Evolutionary conservation across 2,329 filamentous ascomycete species (phyloP).

Genomic region (Penicillium sp.): DNA sequence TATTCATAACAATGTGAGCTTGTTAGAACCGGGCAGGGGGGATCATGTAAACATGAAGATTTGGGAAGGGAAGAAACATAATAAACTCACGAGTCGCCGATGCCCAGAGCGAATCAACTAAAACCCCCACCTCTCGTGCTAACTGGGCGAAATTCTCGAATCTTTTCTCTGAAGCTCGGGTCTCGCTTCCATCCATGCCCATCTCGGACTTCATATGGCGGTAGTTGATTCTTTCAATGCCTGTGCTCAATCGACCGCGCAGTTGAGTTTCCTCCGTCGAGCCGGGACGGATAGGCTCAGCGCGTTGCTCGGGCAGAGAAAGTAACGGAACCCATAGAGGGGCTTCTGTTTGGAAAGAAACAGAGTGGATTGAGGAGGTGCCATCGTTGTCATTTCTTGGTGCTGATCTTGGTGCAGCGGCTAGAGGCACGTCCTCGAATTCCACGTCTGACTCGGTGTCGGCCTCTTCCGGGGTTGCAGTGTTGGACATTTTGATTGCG

Average conservation of each 20-base stretch:
- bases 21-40: too few relatives aligned
- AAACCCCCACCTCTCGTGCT: conserved; percentile 69
- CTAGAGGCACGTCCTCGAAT: conserved; percentile 21
- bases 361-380: background rate
- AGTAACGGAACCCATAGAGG: conserved; percentile 28
- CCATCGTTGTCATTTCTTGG: background rate
- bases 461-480: background rate
- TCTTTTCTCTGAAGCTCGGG: conserved; percentile 43
- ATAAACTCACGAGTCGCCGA: conserved; percentile 74
- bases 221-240: conserved; percentile 19
- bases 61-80: background rate
- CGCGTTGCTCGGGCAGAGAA: conserved; percentile 53
- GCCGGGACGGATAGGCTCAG: conserved; percentile 55
- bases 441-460: conserved; percentile 19
- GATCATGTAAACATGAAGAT: background rate
- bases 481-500: background rate
- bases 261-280: conserved; percentile 56
- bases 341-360: background rate
- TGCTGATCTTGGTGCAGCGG: background rate
- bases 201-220: conserved; percentile 43
- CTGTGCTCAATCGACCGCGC: conserved; percentile 16
- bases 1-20: background rate
- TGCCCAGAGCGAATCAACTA: conserved; percentile 83
- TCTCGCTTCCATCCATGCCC: conserved; percentile 27
- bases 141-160: conserved; percentile 69